Evolutionary conservation across 345 rosid genomes (phyloP).

Genomic region (Conringia planisiliqua): DNA sequence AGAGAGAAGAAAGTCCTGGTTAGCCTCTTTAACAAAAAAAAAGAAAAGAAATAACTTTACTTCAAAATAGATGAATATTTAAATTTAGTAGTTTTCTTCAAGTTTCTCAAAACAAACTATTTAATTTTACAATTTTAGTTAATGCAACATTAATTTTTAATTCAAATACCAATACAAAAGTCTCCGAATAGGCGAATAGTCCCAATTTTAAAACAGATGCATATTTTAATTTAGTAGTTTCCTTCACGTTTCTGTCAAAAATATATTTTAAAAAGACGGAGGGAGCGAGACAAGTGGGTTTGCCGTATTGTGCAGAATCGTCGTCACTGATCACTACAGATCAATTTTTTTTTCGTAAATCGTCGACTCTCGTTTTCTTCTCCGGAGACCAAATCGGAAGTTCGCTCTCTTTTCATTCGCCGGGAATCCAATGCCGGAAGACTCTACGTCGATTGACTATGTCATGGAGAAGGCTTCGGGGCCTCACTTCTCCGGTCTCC

Average conservation of each 20-base stretch:
- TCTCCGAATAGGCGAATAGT: background rate
- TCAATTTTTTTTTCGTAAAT: background rate
- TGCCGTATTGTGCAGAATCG: slow-evolving; percentile 13
- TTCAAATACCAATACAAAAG: background rate
- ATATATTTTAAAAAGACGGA: slow-evolving; percentile 24
- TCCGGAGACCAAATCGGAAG: slow-evolving; percentile 7
- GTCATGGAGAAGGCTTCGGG: slow-evolving; percentile 98
- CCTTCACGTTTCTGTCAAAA: background rate
- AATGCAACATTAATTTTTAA: background rate
- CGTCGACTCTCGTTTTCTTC: background rate
- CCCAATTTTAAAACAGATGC: background rate
- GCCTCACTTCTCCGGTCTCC: slow-evolving; percentile 98
- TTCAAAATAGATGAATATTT: background rate
- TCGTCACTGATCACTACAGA: slow-evolving; percentile 20
- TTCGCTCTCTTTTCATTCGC: background rate
- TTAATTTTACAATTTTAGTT: background rate
- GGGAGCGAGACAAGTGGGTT: slow-evolving; percentile 27
- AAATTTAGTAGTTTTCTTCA: background rate
- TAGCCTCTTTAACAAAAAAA: background rate
- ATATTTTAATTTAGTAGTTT: background rate
- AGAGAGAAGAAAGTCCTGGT: background rate
- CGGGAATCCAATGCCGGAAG: slow-evolving; percentile 46
- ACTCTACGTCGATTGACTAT: slow-evolving; percentile 58
- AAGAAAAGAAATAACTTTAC: background rate
- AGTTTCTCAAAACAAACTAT: background rate